These are phyloP conservation scores for Didymella segeticola DNA, from an alignment of 2,329 filamentous ascomycete species.

Conservation along the genomic window DNA sequence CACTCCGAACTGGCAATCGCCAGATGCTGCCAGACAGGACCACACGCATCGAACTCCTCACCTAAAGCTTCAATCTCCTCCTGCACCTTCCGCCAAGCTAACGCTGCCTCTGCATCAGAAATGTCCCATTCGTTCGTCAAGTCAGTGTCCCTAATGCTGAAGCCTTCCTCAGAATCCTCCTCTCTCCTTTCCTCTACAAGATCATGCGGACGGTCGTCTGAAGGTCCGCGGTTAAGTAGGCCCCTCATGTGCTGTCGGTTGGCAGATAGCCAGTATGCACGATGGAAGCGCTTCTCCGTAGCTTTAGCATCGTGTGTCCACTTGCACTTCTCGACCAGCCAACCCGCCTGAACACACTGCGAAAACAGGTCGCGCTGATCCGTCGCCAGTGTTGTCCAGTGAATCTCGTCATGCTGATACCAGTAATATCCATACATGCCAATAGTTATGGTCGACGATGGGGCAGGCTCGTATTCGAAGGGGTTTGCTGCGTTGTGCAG, in stretches of 20 bases:
- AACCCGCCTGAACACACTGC: not conserved
- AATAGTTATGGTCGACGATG: slow-evolving; percentile 26
- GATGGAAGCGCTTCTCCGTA: slow-evolving; percentile 34
- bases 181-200: slow-evolving; percentile 2
- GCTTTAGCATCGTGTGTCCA: slow-evolving; percentile 26
- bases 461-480: slow-evolving; percentile 7
- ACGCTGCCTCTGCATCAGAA: not conserved
- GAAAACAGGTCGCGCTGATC: slow-evolving; percentile 11
- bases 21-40: not conserved
- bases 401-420: slow-evolving; percentile 26
- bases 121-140: slow-evolving; percentile 16
- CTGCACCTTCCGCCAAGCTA: slow-evolving; percentile 6
- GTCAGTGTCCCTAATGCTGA: slow-evolving; percentile 13
- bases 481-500: slow-evolving; percentile 38
- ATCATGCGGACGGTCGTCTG: slow-evolving; percentile 17
- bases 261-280: slow-evolving; percentile 39
- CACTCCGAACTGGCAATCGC: slow-evolving; percentile 17
- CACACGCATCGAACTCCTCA: not conserved
- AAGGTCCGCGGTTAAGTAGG: slow-evolving; percentile 22
- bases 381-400: slow-evolving; percentile 34
- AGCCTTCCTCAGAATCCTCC: slow-evolving; percentile 11
- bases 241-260: slow-evolving; percentile 18
- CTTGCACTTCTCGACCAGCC: slow-evolving; percentile 12
- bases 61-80: not conserved
- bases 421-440: slow-evolving; percentile 33